A percentile compares a stretch with the other conserved stretches of the same genome.
phyloP scores from a whole-genome alignment of 306 rosid species.

The Pterocarpus santalinus region DNA sequence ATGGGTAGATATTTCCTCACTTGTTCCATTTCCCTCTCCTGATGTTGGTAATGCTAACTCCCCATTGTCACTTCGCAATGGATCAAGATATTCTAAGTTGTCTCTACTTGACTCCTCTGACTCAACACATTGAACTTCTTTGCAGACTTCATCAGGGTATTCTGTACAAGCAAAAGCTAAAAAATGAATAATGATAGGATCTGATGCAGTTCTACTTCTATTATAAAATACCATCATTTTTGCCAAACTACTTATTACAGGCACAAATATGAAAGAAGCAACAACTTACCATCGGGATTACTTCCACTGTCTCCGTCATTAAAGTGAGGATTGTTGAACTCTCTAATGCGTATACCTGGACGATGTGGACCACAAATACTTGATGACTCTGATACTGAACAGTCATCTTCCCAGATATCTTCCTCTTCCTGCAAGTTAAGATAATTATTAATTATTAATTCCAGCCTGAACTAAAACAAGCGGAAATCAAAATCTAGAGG shows the following conservation, averaged over 20 bases:
- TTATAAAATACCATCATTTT: conserved; percentile 33
- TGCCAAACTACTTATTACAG: conserved; percentile 41
- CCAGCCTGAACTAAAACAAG: conserved; percentile 50
- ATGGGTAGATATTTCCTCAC: conserved; percentile 60
- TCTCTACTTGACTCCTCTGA: conserved; percentile 68
- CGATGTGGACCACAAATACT: conserved; percentile 60
- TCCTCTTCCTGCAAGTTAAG: conserved; percentile 57
- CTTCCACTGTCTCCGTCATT: conserved; percentile 57
- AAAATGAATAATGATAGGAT: conserved; percentile 1
- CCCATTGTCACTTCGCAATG: conserved; percentile 48
- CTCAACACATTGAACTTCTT: conserved; percentile 89
- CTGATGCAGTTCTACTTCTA: conserved; percentile 26
- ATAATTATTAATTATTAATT: conserved; percentile 44
- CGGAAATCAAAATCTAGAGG: conserved; percentile 37
- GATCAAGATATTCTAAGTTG: conserved; percentile 52
- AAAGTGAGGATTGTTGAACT: conserved; percentile 74
- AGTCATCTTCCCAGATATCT: conserved; percentile 76
- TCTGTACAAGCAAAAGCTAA: conserved; percentile 52
- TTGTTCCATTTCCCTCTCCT: conserved; percentile 51
- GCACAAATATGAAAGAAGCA: conserved; percentile 43
- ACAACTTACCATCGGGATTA: conserved; percentile 59
- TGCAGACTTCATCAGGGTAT: conserved; percentile 76
- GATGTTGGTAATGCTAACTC: conserved; percentile 47
- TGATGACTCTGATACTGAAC: conserved; percentile 79
- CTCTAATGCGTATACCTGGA: conserved; percentile 50